These are phyloP conservation scores for Citrus australasica DNA, from an alignment of 345 rosid genomes.

Conservation along the genomic window DNA sequence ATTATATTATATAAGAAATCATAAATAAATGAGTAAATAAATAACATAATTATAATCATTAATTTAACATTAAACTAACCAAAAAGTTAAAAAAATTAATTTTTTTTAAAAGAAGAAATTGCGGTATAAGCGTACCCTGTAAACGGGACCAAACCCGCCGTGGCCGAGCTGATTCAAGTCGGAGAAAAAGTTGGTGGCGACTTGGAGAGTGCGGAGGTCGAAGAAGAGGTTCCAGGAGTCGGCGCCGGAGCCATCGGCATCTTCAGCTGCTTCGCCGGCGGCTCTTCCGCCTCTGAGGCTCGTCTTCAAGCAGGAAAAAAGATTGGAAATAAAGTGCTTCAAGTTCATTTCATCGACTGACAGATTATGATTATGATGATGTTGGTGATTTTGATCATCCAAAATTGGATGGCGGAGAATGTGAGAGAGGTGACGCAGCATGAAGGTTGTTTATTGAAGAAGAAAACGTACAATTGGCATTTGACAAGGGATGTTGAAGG, in stretches of 20 bases:
- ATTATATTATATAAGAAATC: too few relatives aligned
- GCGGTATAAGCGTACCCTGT: constrained; percentile 38
- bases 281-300: constrained; percentile 11
- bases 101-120: too few relatives aligned
- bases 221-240: constrained; percentile 54
- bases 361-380: neutral
- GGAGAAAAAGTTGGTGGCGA: constrained; percentile 76
- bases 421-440: neutral
- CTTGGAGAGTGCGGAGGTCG: constrained; percentile 52
- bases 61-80: neutral
- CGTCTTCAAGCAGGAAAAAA: constrained; percentile 26
- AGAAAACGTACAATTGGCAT: neutral
- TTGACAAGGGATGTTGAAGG: neutral
- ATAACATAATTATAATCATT: neutral
- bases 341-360: constrained; percentile 17
- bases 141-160: constrained; percentile 94
- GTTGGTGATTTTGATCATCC: neutral
- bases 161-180: constrained; percentile 75
- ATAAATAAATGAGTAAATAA: too few relatives aligned
- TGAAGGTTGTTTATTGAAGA: neutral
- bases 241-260: constrained; percentile 13
- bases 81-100: neutral
- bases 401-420: neutral
- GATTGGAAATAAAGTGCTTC: constrained; percentile 28
- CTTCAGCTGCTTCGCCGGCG: constrained; percentile 11